phyloP scores from a whole-genome alignment of 2,329 filamentous ascomycete genomes.

The Tolypocladium sp. region DNA sequence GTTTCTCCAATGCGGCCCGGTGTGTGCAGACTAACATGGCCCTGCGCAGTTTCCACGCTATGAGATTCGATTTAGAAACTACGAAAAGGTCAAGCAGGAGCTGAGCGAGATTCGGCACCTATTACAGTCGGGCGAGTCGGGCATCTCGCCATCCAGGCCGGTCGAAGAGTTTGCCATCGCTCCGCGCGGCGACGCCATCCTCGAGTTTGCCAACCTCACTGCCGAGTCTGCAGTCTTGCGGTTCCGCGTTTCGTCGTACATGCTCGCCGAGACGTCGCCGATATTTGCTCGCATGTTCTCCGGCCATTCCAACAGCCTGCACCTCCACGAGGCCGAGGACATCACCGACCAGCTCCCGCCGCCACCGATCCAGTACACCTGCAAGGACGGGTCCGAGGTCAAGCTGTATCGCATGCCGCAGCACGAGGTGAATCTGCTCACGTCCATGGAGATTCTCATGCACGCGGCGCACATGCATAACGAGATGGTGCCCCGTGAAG shows the following conservation, averaged over 20 bases:
- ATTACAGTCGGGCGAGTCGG: slow-evolving; percentile 29
- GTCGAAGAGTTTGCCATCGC: slow-evolving; percentile 34
- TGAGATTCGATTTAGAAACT: slow-evolving; percentile 37
- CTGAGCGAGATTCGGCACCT: slow-evolving; percentile 28
- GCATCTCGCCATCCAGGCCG: slow-evolving; percentile 26
- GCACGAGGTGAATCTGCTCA: slow-evolving; percentile 31
- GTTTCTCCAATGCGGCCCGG: not conserved
- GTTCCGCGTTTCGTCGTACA: slow-evolving; percentile 42
- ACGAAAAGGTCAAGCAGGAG: slow-evolving; percentile 33
- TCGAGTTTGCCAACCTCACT: slow-evolving; percentile 39
- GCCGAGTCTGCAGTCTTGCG: slow-evolving; percentile 29
- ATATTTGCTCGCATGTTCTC: slow-evolving; percentile 41
- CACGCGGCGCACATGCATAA: slow-evolving; percentile 43
- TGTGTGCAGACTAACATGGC: slow-evolving; percentile 4
- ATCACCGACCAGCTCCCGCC: slow-evolving; percentile 25
- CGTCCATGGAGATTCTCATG: slow-evolving; percentile 35
- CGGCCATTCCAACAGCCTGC: slow-evolving; percentile 17
- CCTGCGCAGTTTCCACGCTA: slow-evolving; percentile 29
- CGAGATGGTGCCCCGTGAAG: slow-evolving; percentile 33
- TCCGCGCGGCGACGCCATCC: slow-evolving; percentile 36
- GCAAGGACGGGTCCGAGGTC: slow-evolving; percentile 32
- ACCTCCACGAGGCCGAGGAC: slow-evolving; percentile 26
- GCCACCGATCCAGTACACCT: slow-evolving; percentile 24
- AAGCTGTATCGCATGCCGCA: slow-evolving; percentile 45
- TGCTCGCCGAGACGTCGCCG: slow-evolving; percentile 41